phyloP scores from a whole-genome alignment of 2,329 filamentous ascomycete species.

The Penicillium sp. region DNA sequence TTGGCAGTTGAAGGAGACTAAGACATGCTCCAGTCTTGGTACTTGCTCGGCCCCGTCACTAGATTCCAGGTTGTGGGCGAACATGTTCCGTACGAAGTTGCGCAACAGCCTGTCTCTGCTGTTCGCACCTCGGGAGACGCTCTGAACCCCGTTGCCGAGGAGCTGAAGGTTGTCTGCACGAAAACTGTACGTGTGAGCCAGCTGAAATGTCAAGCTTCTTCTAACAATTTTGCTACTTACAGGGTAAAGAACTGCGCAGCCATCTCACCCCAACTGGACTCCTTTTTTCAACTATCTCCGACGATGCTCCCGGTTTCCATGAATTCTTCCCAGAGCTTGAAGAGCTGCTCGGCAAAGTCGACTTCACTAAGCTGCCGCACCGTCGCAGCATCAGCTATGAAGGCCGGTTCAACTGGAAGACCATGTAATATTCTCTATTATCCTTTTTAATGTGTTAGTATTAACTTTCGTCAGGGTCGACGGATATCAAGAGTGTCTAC shows the following conservation, averaged over 20 bases:
- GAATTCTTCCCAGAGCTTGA: slow-evolving; percentile 57
- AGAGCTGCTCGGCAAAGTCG: slow-evolving; percentile 49
- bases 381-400: slow-evolving; percentile 56
- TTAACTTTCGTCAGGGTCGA: slow-evolving; percentile 47
- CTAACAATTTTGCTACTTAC: not conserved
- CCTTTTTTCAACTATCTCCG: slow-evolving; percentile 53
- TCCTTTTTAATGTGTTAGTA: not conserved
- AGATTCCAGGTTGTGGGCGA: slow-evolving; percentile 46
- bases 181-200: slow-evolving; percentile 30
- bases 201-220: not conserved
- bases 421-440: slow-evolving; percentile 45
- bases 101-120: slow-evolving; percentile 46
- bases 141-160: slow-evolving; percentile 30
- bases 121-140: slow-evolving; percentile 36
- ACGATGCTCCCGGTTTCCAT: slow-evolving; percentile 50
- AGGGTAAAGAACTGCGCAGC: slow-evolving; percentile 32
- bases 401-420: slow-evolving; percentile 61
- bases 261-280: slow-evolving; percentile 54
- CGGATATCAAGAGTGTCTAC: slow-evolving; percentile 59
- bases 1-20: not conserved
- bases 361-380: slow-evolving; percentile 56
- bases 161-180: slow-evolving; percentile 43
- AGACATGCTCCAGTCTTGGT: slow-evolving; percentile 48
- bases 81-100: slow-evolving; percentile 52
- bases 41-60: slow-evolving; percentile 55